Evolutionary conservation across 352 stramenopile genomes (phyloP), one percentile per base, ranked within the genome.

Genomic region (Phytophthora citrophthora): DNA sequence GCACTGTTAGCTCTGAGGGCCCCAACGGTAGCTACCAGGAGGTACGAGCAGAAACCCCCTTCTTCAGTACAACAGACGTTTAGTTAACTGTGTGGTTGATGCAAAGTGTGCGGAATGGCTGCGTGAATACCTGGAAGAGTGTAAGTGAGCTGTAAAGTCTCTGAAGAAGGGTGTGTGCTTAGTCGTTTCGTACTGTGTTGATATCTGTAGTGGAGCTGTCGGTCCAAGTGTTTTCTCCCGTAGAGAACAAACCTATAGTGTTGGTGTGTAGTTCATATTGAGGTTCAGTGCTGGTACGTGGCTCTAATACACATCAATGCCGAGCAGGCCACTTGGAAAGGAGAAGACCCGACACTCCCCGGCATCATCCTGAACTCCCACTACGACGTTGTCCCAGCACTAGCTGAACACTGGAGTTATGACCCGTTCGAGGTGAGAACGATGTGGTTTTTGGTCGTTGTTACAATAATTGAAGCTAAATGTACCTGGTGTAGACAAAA

Each of bases 321-420:
- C 41, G 26, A 74, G 80, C 97, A 90, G 81, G 77, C 77, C 1
- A 88, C 86, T 45, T 98, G 95, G 91, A 73, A 76, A 38, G 96
- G 96, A 10, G 70, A 86, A 40, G 80, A 98, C 64, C 59, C 89
- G 20, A 76, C 79, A 40, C 79, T 98, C 40, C 94, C 95, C 3
- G 70, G 86, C 1, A 80, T 99, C 41, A 65, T 99, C 7, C 71
- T 98, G 18, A 99, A 99, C 76, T 97, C 86, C 15, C 96, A 99
- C 69, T 99, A 98, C 68, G 96, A 99, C 71, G 95, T 99, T 5
- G 96, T 99, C 8, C 96, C 96, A 1, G 93, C 83, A 34, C 84
- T 96, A 34, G 18, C 72, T 4, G 81, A 96, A 39, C 72, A 90
- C 59, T 99, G 96, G 96, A 81, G 89, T 7, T 86, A 89, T 10